Conservation (phyloP, 139 green algal species). For the Picochlorum sp. region DNA sequence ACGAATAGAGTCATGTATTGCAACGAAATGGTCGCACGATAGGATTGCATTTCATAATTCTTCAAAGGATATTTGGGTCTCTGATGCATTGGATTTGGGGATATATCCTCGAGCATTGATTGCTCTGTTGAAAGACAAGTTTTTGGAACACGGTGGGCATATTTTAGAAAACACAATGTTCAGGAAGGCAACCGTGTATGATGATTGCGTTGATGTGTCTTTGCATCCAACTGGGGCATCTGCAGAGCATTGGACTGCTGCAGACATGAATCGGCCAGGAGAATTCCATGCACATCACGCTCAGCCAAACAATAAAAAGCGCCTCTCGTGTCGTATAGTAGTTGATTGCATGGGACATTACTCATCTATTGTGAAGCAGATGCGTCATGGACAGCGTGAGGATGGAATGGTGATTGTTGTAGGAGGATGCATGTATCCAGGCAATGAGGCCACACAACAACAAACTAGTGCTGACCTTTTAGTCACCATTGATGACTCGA, state of each 20-base stretch:
- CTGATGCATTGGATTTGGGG: constrained; percentile 74
- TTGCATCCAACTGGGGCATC: not conserved
- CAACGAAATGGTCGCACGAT: constrained; percentile 66
- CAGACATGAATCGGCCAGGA: constrained; percentile 48
- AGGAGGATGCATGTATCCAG: constrained; percentile 55
- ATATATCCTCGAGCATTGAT: constrained; percentile 43
- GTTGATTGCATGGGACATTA: constrained; percentile 90
- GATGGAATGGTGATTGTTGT: constrained; percentile 84
- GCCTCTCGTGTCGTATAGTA: constrained; percentile 48
- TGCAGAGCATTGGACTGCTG: constrained; percentile 14
- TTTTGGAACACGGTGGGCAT: constrained; percentile 39
- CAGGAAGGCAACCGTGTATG: constrained; percentile 28
- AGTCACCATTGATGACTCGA: constrained; percentile 41
- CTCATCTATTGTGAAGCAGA: constrained; percentile 59
- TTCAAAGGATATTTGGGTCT: constrained; percentile 34
- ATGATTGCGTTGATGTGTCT: constrained; percentile 33
- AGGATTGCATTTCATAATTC: constrained; percentile 40
- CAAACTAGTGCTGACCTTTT: constrained; percentile 56
- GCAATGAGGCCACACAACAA: not conserved
- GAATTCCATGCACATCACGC: not conserved
- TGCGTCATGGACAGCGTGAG: constrained; percentile 47
- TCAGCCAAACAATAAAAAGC: constrained; percentile 14
- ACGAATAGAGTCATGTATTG: constrained; percentile 52
- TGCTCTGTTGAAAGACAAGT: constrained; percentile 19
- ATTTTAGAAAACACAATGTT: constrained; percentile 51